Conservation (phyloP, 139 green algal species). For the Astrephomene gubernaculifera region DNA sequence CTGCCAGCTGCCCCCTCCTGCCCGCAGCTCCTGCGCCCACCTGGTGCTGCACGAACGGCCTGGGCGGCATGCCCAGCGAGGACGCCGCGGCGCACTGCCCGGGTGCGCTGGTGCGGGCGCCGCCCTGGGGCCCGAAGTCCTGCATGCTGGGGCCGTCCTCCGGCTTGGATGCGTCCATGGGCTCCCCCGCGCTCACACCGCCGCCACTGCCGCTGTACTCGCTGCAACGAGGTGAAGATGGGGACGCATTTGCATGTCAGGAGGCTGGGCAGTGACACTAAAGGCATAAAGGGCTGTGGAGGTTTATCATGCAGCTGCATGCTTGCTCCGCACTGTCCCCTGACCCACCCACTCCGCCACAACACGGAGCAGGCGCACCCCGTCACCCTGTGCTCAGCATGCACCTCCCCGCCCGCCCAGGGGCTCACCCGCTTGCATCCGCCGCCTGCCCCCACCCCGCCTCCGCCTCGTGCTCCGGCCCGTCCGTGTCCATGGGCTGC, state of each 20-base stretch:
- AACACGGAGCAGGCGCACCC: no score
- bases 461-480: constrained; percentile 15
- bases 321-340: no score
- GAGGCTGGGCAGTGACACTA: no score
- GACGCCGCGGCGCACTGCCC: background rate
- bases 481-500: constrained; percentile 40
- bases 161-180: constrained; percentile 28
- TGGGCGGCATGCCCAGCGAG: constrained; percentile 1
- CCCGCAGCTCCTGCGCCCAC: no score
- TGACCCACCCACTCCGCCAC: no score
- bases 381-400: no score
- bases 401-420: no score
- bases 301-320: no score
- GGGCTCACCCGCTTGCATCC: constrained; percentile 25
- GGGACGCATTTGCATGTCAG: no score
- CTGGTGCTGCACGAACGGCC: constrained; percentile 23
- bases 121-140: background rate
- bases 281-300: no score
- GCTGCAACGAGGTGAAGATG: no score
- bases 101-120: background rate
- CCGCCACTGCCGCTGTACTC: background rate
- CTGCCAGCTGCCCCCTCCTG: no score
- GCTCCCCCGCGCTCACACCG: background rate
- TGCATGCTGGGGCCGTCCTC: constrained; percentile 17
- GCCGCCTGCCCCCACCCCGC: background rate